A percentile compares a stretch with the other conserved stretches of the same genome.
These are phyloP conservation scores for Backusella luteola DNA, from an alignment of 192 early-diverging fungal species.

Conservation along the genomic window DNA sequence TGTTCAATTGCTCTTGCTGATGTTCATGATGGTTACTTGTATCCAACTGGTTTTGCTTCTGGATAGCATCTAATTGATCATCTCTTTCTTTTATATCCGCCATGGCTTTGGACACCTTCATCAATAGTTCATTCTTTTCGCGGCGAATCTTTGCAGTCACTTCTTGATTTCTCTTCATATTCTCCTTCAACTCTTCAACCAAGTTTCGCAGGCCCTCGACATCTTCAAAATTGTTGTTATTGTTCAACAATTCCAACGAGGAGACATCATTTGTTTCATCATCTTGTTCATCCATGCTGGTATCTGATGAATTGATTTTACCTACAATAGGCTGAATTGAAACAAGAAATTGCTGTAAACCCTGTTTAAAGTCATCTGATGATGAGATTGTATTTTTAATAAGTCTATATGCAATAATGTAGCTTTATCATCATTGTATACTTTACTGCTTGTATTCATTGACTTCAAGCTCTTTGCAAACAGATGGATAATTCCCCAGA, in stretches of 20 bases:
- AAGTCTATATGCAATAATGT: background rate
- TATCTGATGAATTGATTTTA: conserved; percentile 11
- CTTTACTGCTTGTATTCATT: conserved; percentile 19
- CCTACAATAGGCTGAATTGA: conserved; percentile 34
- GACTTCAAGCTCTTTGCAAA: conserved; percentile 38
- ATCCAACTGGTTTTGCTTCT: background rate
- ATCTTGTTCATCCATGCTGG: background rate
- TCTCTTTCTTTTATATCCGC: conserved; percentile 27
- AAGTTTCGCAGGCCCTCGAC: conserved; percentile 27
- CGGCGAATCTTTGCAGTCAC: conserved; percentile 27
- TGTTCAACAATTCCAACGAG: background rate
- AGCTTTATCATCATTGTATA: background rate
- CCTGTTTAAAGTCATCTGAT: conserved; percentile 22
- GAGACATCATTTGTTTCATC: background rate
- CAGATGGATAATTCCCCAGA: conserved; percentile 48
- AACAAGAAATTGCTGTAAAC: conserved; percentile 24
- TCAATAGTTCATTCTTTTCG: conserved; percentile 36
- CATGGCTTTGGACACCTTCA: conserved; percentile 30
- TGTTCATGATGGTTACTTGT: background rate
- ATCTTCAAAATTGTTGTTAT: conserved; percentile 23
- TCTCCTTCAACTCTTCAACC: conserved; percentile 29
- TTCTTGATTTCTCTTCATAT: conserved; percentile 20
- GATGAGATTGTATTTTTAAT: background rate
- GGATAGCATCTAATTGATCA: background rate
- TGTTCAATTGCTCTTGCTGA: too few species aligned